Evolutionary conservation across 345 rosid genomes (phyloP).

Genomic region (Odontarrhena argentea): DNA sequence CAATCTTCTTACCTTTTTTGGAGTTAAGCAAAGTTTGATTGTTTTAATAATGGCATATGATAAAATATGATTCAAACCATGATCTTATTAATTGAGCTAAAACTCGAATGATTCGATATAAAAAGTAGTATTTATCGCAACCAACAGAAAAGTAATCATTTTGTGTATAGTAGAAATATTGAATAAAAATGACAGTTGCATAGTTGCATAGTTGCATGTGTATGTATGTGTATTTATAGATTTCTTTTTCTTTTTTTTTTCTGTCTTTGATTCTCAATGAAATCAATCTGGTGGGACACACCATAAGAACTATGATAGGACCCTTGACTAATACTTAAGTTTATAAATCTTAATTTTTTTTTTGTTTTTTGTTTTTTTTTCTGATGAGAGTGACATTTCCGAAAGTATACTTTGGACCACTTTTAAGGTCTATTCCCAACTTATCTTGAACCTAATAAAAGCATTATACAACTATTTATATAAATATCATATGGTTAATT

Average conservation of each 20-base stretch:
- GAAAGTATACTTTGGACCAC: conserved; percentile 46
- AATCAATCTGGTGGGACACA: conserved; percentile 43
- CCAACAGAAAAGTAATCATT: too few species aligned
- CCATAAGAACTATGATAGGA: conserved; percentile 38
- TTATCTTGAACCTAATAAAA: conserved; percentile 37
- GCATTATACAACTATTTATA: conserved; percentile 18
- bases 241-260: neutral
- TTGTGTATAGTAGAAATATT: neutral
- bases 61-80: neutral
- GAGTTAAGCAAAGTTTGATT: neutral
- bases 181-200: conserved; percentile 24
- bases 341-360: conserved; percentile 24
- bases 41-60: neutral
- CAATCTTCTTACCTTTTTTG: neutral
- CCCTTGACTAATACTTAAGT: conserved; percentile 43
- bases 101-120: neutral
- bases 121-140: neutral
- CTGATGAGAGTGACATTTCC: conserved; percentile 43
- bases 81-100: neutral
- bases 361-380: neutral
- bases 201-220: conserved; percentile 33
- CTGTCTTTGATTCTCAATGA: conserved; percentile 15
- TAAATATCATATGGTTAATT: neutral
- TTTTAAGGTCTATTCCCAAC: conserved; percentile 45
- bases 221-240: conserved; percentile 8